A percentile compares a stretch with the other conserved stretches of the same genome.
phyloP scores from a whole-genome alignment of 208 protist species.

The Pavlovales sp. region DNA sequence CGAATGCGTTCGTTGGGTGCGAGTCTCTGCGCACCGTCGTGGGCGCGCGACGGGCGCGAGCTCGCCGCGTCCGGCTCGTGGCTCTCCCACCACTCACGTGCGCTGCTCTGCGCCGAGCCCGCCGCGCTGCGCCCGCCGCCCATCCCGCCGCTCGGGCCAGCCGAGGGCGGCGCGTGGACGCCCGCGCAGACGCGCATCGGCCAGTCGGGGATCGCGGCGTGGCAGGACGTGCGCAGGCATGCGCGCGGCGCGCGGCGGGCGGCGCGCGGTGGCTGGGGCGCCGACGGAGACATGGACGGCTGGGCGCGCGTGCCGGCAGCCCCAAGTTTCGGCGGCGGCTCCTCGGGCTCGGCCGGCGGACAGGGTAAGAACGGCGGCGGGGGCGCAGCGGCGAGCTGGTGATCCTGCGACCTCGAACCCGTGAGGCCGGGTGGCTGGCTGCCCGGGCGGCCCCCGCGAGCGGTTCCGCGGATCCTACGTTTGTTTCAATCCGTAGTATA shows the following conservation, averaged over 20 bases:
- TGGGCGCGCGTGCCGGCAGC: not conserved
- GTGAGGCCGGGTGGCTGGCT: too few relatives aligned
- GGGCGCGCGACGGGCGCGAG: not conserved
- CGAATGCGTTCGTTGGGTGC: not conserved
- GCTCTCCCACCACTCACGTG: not conserved
- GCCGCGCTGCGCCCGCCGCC: not conserved
- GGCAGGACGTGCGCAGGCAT: not conserved
- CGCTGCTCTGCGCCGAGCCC: not conserved
- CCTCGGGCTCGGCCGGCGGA: too few relatives aligned
- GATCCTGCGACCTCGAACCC: too few relatives aligned
- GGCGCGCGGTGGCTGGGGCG: not conserved
- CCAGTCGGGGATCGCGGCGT: not conserved
- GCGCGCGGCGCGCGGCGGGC: too few relatives aligned
- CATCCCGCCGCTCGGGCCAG: not conserved
- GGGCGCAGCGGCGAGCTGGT: too few relatives aligned
- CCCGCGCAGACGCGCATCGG: not conserved
- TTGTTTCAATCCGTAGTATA: too few relatives aligned
- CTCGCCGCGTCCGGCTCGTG: not conserved
- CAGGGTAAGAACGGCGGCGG: too few relatives aligned
- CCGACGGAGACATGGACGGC: not conserved
- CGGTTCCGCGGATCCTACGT: too few relatives aligned
- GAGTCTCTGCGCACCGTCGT: not conserved
- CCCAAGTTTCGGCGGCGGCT: not conserved
- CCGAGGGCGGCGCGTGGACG: not conserved
- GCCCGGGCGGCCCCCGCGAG: too few relatives aligned